Base-by-base conservation (phyloP, 352 stramenopile genomes). In the Blastocystis sp. region DNA sequence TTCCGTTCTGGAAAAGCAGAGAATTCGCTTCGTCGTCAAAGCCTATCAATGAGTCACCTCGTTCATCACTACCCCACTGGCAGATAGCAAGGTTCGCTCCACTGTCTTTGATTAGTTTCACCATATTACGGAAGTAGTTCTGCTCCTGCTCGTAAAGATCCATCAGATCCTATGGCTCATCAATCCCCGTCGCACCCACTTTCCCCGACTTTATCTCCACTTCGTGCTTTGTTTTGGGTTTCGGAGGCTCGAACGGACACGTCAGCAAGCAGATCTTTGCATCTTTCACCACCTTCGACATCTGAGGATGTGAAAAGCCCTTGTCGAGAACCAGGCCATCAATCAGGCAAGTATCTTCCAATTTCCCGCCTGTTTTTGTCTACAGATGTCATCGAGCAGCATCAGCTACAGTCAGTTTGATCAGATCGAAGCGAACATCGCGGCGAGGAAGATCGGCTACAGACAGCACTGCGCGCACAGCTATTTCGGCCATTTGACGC, bases 211-310 rank as follows among this genome's bases (percentile, higher is more conserved):
- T 97, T 91, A 99, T 99, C 91, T 99, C 96, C 43, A 99, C 92
- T 94, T 98, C 98, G 93, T 99, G 96, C 92, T 99, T 99, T 34
- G 97, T 99, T 93, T 99, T 99, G 70, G 97, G 97, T 93, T 99
- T 99, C 39, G 97, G 97, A 20, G 97, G 96, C 92, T 99, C 97
- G 91, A 99, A 98, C 11, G 97, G 96, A 92, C 97, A 99, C 88
- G 97, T 99, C 15, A 99, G 91, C 80, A 99, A 98, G 91, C 95
- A 98, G 90, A 99, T 94, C 92, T 98, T 98, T 69, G 96, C 97
- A 93, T 99, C 94, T 82, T 97, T 95, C 50, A 98, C 93, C 62
- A 94, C 92, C 91, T 98, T 98, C 41, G 95, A 93, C 96, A 99
- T 99, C 93, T 99, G 97, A 34, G 96, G 95, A 92, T 99, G 97